phyloP scores from a whole-genome alignment of 257 asterid genomes.

The Craterostigma plantagineum region DNA sequence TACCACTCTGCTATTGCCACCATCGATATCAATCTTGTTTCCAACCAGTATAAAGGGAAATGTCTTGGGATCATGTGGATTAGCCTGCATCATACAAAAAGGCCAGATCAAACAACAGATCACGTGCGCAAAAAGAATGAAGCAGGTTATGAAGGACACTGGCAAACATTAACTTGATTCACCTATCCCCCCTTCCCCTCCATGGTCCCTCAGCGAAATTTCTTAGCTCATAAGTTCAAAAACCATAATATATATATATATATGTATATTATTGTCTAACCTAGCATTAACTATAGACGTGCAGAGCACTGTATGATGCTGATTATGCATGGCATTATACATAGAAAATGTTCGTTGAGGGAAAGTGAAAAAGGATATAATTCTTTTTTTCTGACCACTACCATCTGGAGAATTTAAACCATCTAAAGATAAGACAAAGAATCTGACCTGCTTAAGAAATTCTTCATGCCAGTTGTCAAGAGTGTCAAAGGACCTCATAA shows the following conservation, averaged over 20 bases:
- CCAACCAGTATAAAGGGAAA: constrained; percentile 96
- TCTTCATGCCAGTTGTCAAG: constrained; percentile 99
- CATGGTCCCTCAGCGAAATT: too few species aligned
- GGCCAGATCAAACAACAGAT: too few species aligned
- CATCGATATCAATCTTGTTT: constrained; percentile 92
- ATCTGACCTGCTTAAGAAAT: constrained; percentile 85
- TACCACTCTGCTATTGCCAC: constrained; percentile 98
- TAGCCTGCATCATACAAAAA: constrained; percentile 48
- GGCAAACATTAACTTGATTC: not conserved
- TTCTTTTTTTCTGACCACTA: constrained; percentile 81
- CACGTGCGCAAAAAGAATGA: too few species aligned
- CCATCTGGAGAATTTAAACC: constrained; percentile 14
- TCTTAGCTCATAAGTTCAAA: too few species aligned
- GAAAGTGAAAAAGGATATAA: constrained; percentile 32
- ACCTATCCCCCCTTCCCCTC: too few species aligned
- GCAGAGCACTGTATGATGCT: too few species aligned
- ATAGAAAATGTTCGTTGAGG: too few species aligned
- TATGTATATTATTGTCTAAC: too few species aligned
- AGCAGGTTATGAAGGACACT: too few species aligned
- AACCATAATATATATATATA: too few species aligned
- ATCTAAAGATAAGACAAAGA: constrained; percentile 1
- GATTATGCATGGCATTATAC: too few species aligned
- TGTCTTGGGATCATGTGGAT: constrained; percentile 67
- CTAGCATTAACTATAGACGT: too few species aligned
- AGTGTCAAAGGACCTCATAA: constrained; percentile 77